These are phyloP conservation scores for Annulohypoxylon truncatum DNA, from an alignment of 2,329 filamentous ascomycete species.

Conservation along the genomic window DNA sequence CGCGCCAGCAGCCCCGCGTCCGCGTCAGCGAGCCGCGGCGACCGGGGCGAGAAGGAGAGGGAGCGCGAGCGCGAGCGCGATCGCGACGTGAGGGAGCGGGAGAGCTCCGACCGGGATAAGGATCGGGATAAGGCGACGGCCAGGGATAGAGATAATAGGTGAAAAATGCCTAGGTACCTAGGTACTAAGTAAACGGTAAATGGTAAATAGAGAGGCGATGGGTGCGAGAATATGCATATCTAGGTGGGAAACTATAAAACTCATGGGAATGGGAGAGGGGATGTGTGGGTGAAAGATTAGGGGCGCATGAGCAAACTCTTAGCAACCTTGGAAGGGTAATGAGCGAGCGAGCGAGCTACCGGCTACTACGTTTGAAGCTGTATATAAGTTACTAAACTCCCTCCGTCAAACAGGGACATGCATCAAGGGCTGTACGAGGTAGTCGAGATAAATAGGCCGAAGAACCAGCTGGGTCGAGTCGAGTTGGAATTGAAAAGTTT, in stretches of 20 bases:
- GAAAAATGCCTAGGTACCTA: slow-evolving; percentile 22
- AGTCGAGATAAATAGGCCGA: slow-evolving; percentile 13
- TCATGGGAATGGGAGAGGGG: neutral
- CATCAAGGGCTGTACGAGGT: slow-evolving; percentile 1
- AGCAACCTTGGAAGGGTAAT: no score
- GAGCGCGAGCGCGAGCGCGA: slow-evolving; percentile 35
- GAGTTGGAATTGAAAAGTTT: neutral
- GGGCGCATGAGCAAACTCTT: neutral
- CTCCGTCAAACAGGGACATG: slow-evolving; percentile 8
- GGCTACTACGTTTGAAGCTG: slow-evolving; percentile 18
- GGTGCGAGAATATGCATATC: slow-evolving; percentile 4
- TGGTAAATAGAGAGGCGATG: neutral
- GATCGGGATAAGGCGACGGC: slow-evolving; percentile 35
- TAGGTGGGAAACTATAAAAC: neutral
- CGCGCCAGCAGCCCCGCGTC: slow-evolving; percentile 45
- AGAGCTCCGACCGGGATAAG: slow-evolving; percentile 31
- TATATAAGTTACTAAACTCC: slow-evolving; percentile 22
- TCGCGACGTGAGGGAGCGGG: slow-evolving; percentile 16
- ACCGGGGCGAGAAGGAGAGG: slow-evolving; percentile 19
- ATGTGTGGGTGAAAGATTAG: neutral
- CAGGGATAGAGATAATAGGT: slow-evolving; percentile 27
- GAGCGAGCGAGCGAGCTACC: neutral
- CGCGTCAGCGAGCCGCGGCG: slow-evolving; percentile 33
- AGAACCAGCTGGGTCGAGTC: neutral
- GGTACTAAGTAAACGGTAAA: neutral